Evolutionary conservation across 176 grass and related monocot genomes (phyloP), one percentile per base, ranked within the genome.

Genomic region (Pontederia crassipes): DNA sequence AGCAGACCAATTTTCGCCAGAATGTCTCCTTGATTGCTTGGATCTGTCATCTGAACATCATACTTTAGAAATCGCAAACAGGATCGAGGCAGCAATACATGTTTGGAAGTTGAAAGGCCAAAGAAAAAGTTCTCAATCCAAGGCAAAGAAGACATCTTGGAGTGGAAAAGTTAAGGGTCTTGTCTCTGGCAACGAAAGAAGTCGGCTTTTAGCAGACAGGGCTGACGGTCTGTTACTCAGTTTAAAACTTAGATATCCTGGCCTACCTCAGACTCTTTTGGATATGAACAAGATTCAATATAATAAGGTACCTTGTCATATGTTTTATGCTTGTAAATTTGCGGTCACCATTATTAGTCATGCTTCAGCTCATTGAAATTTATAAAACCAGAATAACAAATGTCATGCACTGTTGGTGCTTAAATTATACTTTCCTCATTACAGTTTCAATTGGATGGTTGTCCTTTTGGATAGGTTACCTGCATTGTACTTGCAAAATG

Each of bases 241-340:
- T 72, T 78, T 98, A 70, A 77, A 84, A 77, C 65, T 98, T 64
- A 67, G 85, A 57, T 88, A 86, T 64, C 88, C 94, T 77, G 84
- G 82, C 63, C 70, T 98, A 26, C 85, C 94, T 26, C 94, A 98
- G 68, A 98, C 84, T 49, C 74, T 80, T 54, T 72, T 98, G 12
- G 94, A 98, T 78, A 98, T 93, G 88, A 89, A 86, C 74, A 98
- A 92, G 82, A 98, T 98, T 65, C 94, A 93, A 28, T 98, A 98
- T 59, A 98, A 98, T 62, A 98, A 98, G 94, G 94, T 98, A 68
- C 67, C 74, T 52, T 32, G 71, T 71, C 3, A 4, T 58, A 15
- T 57, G 47, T 56, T 32, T 11, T 51, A 4, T 35, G 29, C 29
- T 35, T 35, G 29, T 35, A 35, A 35, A 2, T 35, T 35, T 35